Percentiles rank a stretch among this genome's conserved stretches.
phyloP scores from a whole-genome alignment of 202 grass and related monocot genomes.

The Tripidium arundinaceum region DNA sequence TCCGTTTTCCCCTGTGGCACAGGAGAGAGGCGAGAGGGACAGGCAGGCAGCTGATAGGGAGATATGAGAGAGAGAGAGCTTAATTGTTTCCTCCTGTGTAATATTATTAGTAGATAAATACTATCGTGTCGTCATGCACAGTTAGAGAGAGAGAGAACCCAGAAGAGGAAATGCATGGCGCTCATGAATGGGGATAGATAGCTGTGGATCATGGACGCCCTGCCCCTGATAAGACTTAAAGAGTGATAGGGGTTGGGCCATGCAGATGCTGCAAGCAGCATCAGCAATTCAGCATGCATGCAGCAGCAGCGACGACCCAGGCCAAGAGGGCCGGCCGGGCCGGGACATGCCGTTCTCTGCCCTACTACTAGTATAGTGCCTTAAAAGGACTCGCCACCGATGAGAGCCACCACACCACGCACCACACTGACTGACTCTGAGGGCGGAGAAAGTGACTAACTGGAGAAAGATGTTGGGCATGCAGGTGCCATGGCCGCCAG shows the following conservation, averaged over 20 bases:
- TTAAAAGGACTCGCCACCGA: constrained; percentile 33
- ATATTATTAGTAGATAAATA: background rate
- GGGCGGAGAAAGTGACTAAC: constrained; percentile 60
- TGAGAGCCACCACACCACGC: background rate
- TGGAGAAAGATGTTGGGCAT: constrained; percentile 49
- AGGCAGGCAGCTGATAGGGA: background rate
- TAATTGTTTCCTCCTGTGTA: background rate
- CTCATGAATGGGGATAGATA: too few relatives aligned
- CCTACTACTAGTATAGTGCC: too few relatives aligned
- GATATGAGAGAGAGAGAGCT: background rate
- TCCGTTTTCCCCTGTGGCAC: constrained; percentile 31
- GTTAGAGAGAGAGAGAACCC: background rate
- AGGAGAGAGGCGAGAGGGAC: background rate
- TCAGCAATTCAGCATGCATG: too few relatives aligned
- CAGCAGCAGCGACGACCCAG: too few relatives aligned
- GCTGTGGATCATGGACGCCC: too few relatives aligned
- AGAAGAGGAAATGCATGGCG: background rate
- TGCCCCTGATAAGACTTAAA: too few relatives aligned
- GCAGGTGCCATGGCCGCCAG: constrained; percentile 33
- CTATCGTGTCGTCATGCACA: background rate
- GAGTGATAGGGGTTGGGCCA: constrained; percentile 14
- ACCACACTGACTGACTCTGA: too few relatives aligned
- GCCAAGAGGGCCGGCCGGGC: background rate
- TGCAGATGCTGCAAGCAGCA: too few relatives aligned
- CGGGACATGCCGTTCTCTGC: too few relatives aligned